Percentiles rank a stretch among this genome's conserved stretches.
These are phyloP conservation scores for Colletotrichum gloeosporioides DNA, from an alignment of 2,329 filamentous ascomycete genomes.

Conservation along the genomic window DNA sequence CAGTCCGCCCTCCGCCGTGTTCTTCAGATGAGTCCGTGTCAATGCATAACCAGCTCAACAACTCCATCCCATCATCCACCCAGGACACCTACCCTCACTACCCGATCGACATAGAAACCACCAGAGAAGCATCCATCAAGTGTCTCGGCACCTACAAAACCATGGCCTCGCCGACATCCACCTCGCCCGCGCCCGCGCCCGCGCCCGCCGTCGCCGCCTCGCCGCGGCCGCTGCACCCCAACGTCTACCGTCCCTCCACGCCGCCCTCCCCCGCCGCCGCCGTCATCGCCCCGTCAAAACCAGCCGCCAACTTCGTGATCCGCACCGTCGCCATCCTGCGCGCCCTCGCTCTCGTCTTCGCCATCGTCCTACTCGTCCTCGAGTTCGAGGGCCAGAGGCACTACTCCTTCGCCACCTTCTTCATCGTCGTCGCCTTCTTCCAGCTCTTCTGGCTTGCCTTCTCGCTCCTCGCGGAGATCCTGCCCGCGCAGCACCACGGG, in stretches of 20 bases:
- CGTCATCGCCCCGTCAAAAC: neutral
- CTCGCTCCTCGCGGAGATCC: neutral
- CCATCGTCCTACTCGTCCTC: neutral
- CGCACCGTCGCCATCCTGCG: neutral
- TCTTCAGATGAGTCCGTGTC: neutral
- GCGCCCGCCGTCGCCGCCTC: neutral
- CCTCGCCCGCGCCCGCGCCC: neutral
- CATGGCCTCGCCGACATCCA: neutral
- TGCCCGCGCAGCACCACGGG: neutral
- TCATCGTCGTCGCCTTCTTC: neutral
- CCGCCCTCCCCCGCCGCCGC: neutral
- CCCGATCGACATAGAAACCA: neutral
- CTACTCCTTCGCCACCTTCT: neutral
- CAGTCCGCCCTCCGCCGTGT: neutral
- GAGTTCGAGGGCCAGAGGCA: neutral
- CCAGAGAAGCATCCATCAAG: constrained; percentile 10
- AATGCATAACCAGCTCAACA: neutral
- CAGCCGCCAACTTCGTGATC: neutral
- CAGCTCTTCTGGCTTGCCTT: constrained; percentile 9
- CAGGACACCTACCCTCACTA: neutral
- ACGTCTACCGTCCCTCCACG: neutral
- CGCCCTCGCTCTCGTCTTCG: neutral
- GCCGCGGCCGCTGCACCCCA: neutral
- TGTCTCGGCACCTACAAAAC: constrained; percentile 5
- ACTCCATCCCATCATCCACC: neutral